Evolutionary conservation across 192 early-diverging fungal genomes (phyloP).

Genomic region (Coemansia sp.): DNA sequence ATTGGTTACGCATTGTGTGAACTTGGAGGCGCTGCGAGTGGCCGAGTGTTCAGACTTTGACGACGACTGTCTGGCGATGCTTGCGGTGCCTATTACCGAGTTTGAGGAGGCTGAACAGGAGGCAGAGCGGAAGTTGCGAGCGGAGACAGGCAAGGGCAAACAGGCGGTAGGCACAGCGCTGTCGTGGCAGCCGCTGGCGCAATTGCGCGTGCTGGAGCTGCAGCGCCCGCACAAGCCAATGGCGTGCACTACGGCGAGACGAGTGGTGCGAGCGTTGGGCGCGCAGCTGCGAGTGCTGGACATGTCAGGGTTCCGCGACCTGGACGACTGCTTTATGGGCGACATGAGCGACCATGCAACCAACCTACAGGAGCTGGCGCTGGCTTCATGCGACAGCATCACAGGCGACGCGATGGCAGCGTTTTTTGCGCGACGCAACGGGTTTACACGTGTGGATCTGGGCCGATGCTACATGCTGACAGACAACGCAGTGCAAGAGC

Average conservation of each 20-base stretch:
- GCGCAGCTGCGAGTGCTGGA: conserved; percentile 30
- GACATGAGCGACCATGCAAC: conserved; percentile 16
- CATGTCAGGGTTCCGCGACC: conserved; percentile 40
- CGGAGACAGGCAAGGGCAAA: not conserved
- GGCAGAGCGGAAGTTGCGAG: conserved; percentile 23
- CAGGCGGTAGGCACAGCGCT: conserved; percentile 1
- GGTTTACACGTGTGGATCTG: conserved; percentile 58
- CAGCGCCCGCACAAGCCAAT: conserved; percentile 31
- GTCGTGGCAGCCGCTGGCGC: conserved; percentile 31
- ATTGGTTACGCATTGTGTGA: conserved; percentile 58
- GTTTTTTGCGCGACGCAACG: conserved; percentile 26
- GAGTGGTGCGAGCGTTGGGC: conserved; percentile 30
- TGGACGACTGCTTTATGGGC: conserved; percentile 29
- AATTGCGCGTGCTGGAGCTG: conserved; percentile 22
- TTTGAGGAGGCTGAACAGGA: conserved; percentile 37
- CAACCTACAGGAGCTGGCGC: conserved; percentile 29
- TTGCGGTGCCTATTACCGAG: conserved; percentile 39
- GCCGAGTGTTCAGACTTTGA: conserved; percentile 62
- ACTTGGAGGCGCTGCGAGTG: conserved; percentile 64
- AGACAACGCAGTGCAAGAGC: conserved; percentile 59
- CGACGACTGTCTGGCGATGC: conserved; percentile 45
- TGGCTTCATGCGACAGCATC: conserved; percentile 34
- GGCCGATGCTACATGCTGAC: conserved; percentile 65
- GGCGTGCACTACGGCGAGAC: conserved; percentile 22
- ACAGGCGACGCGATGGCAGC: conserved; percentile 23